A percentile compares a stretch with the other conserved stretches of the same genome.
These are phyloP conservation scores for Auxenochlorella pyrenoidosa DNA, from an alignment of 139 green algal species.

Conservation along the genomic window DNA sequence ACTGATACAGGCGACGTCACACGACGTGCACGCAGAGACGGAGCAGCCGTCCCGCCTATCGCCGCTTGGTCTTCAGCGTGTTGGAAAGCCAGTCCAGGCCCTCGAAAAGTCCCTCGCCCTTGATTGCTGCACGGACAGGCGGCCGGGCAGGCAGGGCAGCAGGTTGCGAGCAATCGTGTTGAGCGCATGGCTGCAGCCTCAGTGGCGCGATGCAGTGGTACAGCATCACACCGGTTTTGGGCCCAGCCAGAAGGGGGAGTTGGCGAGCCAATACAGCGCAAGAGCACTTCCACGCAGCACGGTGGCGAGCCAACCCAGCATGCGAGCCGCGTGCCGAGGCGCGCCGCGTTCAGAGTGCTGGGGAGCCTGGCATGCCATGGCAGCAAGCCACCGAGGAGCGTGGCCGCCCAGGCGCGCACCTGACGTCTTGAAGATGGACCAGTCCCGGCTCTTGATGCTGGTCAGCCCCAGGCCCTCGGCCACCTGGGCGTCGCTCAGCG, in stretches of 20 bases:
- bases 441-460: slow-evolving; percentile 93
- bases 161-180: background rate
- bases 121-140: slow-evolving; percentile 71
- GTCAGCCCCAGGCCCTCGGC: slow-evolving; percentile 92
- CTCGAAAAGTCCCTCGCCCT: slow-evolving; percentile 97
- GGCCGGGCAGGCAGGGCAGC: background rate
- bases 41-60: background rate
- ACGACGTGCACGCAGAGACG: background rate
- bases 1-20: background rate
- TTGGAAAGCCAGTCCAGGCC: slow-evolving; percentile 94
- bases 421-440: slow-evolving; percentile 97
- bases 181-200: too few relatives aligned
- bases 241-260: too few relatives aligned
- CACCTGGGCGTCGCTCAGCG: slow-evolving; percentile 91
- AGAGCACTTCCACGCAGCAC: too few relatives aligned
- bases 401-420: too few relatives aligned
- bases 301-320: too few relatives aligned
- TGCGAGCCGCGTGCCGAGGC: too few relatives aligned
- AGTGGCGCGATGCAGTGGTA: too few relatives aligned
- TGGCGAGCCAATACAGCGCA: too few relatives aligned
- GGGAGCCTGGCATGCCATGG: too few relatives aligned
- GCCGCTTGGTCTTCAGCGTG: slow-evolving; percentile 66
- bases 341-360: too few relatives aligned
- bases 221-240: too few relatives aligned
- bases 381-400: too few relatives aligned